These are phyloP conservation scores for Wallemia ichthyophaga DNA, from an alignment of 1,284 basidiomycete genomes.

Conservation along the genomic window DNA sequence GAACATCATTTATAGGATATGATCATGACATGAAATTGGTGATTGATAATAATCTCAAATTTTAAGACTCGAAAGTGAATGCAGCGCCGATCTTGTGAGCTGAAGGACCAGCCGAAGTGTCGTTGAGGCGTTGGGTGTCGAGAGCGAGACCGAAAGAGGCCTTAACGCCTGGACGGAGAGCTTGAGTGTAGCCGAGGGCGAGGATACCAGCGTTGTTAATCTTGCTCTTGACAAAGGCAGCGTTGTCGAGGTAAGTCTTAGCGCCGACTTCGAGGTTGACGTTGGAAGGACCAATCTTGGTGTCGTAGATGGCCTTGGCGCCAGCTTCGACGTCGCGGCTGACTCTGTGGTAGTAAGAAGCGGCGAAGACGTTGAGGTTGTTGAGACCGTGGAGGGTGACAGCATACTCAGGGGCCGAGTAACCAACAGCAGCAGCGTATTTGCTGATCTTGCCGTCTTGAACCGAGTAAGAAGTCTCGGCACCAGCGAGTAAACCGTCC, in stretches of 20 bases:
- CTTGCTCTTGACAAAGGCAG: constrained; percentile 91
- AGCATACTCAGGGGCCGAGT: constrained; percentile 87
- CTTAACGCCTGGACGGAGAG: constrained; percentile 76
- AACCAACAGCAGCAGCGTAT: constrained; percentile 76
- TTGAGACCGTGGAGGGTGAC: constrained; percentile 80
- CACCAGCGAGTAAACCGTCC: constrained; percentile 90
- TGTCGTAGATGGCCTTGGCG: constrained; percentile 89
- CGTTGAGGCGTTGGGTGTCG: constrained; percentile 64
- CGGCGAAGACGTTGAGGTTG: constrained; percentile 78
- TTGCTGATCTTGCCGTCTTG: constrained; percentile 69
- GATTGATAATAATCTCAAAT: too few relatives aligned
- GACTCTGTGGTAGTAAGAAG: constrained; percentile 97
- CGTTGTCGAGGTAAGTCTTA: constrained; percentile 35
- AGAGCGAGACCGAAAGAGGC: constrained; percentile 39
- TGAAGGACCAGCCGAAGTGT: constrained; percentile 20
- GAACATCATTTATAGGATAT: too few relatives aligned
- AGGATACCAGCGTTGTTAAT: constrained; percentile 89
- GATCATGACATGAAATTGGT: too few relatives aligned
- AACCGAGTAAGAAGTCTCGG: constrained; percentile 87
- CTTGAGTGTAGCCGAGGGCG: constrained; percentile 68
- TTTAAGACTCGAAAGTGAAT: constrained; percentile 24
- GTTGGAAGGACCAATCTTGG: constrained; percentile 58
- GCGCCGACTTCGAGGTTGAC: constrained; percentile 85
- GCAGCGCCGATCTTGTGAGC: constrained; percentile 26
- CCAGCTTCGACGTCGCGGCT: constrained; percentile 73